Percentiles rank a stretch among this genome's conserved stretches.
These are phyloP conservation scores for Colletotrichum viniferum DNA, from an alignment of 2,329 filamentous ascomycete species.

Conservation along the genomic window DNA sequence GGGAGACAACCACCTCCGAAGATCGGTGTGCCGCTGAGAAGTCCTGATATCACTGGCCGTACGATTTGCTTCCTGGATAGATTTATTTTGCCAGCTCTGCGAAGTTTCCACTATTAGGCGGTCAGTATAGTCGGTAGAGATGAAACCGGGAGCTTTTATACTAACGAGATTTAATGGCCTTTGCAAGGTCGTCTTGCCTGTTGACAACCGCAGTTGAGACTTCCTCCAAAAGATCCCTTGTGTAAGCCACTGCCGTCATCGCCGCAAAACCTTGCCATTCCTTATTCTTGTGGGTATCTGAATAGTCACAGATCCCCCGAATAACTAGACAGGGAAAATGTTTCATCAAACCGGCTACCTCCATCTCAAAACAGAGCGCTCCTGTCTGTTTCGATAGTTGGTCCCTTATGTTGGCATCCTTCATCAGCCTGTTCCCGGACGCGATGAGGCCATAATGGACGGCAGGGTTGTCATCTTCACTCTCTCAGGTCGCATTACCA, in stretches of 20 bases:
- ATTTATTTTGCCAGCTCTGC: no score
- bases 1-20: not conserved
- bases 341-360: slow-evolving; percentile 31
- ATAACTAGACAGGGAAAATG: slow-evolving; percentile 38
- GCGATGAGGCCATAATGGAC: slow-evolving; percentile 31
- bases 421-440: slow-evolving; percentile 40
- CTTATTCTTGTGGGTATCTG: slow-evolving; percentile 43
- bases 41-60: no score
- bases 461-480: not conserved
- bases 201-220: no score
- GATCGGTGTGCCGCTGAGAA: no score
- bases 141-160: no score
- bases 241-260: slow-evolving; percentile 33
- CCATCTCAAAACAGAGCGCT: slow-evolving; percentile 30
- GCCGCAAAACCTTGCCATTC: slow-evolving; percentile 41
- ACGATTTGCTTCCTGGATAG: no score
- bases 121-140: no score
- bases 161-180: no score
- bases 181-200: no score
- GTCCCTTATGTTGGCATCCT: slow-evolving; percentile 35
- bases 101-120: no score
- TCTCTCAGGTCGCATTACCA: not conserved
- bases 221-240: not conserved
- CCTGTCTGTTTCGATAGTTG: not conserved
- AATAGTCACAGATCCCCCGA: slow-evolving; percentile 44